These are phyloP conservation scores for Intubia oerlemansii DNA, from an alignment of 2,329 filamentous ascomycete genomes.

Conservation along the genomic window DNA sequence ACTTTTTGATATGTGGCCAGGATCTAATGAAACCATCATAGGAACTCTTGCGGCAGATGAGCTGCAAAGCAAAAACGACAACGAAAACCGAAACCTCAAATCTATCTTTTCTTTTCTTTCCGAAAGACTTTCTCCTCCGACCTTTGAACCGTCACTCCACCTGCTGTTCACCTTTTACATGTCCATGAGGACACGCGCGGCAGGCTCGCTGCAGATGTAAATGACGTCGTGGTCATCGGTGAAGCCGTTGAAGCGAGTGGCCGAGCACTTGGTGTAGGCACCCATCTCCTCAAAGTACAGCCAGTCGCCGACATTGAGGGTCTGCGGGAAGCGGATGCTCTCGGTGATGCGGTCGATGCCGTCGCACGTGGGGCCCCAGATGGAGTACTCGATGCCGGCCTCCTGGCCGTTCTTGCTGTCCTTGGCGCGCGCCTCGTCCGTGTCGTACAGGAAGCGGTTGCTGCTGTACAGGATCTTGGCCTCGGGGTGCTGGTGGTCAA, in stretches of 20 bases:
- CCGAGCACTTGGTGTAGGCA: constrained; percentile 94
- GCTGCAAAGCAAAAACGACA: too few relatives aligned
- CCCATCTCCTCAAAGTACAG: constrained; percentile 98
- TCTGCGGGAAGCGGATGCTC: constrained; percentile 53
- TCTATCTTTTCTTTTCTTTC: too few relatives aligned
- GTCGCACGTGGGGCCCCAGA: constrained; percentile 97
- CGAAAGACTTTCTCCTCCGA: too few relatives aligned
- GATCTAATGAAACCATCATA: too few relatives aligned
- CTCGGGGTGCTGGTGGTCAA: constrained; percentile 84
- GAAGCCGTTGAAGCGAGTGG: constrained; percentile 95
- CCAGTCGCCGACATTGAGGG: constrained; percentile 88
- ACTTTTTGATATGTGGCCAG: too few relatives aligned
- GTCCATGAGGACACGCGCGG: constrained; percentile 54
- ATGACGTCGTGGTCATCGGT: constrained; percentile 79
- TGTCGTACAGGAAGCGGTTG: constrained; percentile 35
- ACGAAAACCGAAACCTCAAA: too few relatives aligned
- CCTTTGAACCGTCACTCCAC: too few relatives aligned
- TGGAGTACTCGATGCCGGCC: constrained; percentile 57
- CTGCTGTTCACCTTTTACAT: too few relatives aligned
- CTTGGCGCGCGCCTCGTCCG: constrained; percentile 9
- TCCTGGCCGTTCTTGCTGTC: constrained; percentile 15
- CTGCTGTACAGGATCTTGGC: constrained; percentile 57
- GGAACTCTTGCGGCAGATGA: too few relatives aligned
- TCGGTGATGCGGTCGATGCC: constrained; percentile 88
- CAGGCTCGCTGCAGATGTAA: constrained; percentile 86